These are phyloP conservation scores for Uronychia setigera DNA, from an alignment of 73 alveolate genomes.

Conservation along the genomic window DNA sequence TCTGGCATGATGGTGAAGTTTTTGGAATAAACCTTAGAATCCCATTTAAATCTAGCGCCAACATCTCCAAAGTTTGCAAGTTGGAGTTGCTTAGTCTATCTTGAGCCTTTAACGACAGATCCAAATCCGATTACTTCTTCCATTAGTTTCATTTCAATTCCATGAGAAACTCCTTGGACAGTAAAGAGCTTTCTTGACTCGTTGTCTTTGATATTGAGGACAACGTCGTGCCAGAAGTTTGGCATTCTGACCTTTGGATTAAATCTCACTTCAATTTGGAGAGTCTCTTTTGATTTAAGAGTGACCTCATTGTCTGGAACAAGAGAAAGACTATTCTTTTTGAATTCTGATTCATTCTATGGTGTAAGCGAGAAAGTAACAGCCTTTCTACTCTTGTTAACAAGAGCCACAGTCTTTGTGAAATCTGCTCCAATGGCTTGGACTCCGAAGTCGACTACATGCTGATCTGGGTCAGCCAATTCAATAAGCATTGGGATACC, in stretches of 20 bases:
- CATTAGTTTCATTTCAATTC: constrained; percentile 97
- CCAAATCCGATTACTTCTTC: constrained; percentile 99
- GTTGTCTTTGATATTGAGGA: constrained; percentile 91
- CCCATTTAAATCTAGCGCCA: constrained; percentile 96
- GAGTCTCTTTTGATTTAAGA: constrained; percentile 92
- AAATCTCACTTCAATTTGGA: constrained; percentile 92
- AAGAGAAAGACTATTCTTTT: constrained; percentile 68
- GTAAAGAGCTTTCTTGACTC: constrained; percentile 92
- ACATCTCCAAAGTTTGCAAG: constrained; percentile 97
- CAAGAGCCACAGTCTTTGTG: constrained; percentile 75
- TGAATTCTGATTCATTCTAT: constrained; percentile 61
- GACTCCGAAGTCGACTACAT: constrained; percentile 94
- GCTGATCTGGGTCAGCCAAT: constrained; percentile 94
- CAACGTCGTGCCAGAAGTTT: constrained; percentile 88
- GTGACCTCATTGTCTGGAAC: constrained; percentile 77
- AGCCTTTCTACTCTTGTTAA: constrained; percentile 76
- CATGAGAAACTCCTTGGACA: constrained; percentile 97
- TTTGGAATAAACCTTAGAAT: constrained; percentile 85
- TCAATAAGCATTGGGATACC: constrained; percentile 98
- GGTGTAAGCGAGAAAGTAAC: constrained; percentile 70
- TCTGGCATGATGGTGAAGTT: constrained; percentile 96
- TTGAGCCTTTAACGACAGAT: constrained; percentile 92
- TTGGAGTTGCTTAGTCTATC: constrained; percentile 86
- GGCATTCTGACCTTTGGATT: constrained; percentile 97
- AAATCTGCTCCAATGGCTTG: constrained; percentile 90